These are phyloP conservation scores for Circinella minor DNA, from an alignment of 371 early-diverging fungal genomes.

Conservation along the genomic window DNA sequence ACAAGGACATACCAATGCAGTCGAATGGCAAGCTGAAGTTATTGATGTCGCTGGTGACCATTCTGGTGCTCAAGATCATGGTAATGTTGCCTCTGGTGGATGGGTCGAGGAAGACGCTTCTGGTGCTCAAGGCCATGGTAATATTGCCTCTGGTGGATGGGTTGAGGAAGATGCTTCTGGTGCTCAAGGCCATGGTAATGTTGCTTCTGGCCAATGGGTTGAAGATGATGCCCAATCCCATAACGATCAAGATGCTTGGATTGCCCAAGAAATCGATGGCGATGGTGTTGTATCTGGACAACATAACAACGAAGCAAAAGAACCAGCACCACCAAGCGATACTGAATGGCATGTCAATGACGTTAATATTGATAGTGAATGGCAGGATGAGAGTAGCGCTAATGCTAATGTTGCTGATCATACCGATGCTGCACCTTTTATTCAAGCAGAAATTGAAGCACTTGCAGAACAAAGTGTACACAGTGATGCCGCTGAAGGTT, in stretches of 20 bases:
- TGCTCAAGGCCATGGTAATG: background rate
- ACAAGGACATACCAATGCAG: background rate
- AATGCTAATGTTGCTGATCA: slow-evolving; percentile 5
- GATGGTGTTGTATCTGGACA: background rate
- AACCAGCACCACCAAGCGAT: background rate
- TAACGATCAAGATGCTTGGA: slow-evolving; percentile 20
- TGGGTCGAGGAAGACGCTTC: background rate
- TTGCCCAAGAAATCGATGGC: slow-evolving; percentile 20
- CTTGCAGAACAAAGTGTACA: background rate
- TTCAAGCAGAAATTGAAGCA: slow-evolving; percentile 1
- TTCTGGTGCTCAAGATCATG: background rate
- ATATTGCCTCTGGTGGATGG: slow-evolving; percentile 15
- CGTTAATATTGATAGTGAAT: background rate
- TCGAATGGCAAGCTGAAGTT: slow-evolving; percentile 15
- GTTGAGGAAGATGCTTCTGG: background rate
- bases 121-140: background rate
- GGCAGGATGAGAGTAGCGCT: slow-evolving; percentile 9
- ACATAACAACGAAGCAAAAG: background rate
- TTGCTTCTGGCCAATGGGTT: slow-evolving; percentile 16
- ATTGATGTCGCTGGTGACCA: background rate
- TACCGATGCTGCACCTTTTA: slow-evolving; percentile 20
- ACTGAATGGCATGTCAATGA: slow-evolving; percentile 6
- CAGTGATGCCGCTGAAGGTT: slow-evolving; percentile 18
- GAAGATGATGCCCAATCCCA: slow-evolving; percentile 9
- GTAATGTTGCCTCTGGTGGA: slow-evolving; percentile 12